Evolutionary conservation across 768 basidiomycete genomes (phyloP).

Genomic region (Tulasnella sp.): DNA sequence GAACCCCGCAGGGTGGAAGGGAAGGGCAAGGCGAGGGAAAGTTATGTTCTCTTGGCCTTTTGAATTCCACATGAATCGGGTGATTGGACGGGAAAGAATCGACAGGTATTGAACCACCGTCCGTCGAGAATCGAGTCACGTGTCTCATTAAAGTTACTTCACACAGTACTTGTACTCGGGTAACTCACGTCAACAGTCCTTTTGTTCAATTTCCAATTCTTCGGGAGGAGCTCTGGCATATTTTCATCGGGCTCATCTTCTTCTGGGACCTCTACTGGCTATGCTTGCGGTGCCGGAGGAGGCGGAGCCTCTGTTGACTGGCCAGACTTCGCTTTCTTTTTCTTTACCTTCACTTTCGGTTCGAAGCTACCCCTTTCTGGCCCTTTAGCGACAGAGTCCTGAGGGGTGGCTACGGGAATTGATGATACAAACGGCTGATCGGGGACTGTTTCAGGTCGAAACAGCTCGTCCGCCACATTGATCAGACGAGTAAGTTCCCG

Average conservation of each 20-base stretch:
- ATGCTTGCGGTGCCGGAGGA: not conserved
- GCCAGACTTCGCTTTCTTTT: not conserved
- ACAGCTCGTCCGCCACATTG: not conserved
- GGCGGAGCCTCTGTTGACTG: not conserved
- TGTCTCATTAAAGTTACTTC: not conserved
- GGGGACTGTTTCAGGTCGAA: not conserved
- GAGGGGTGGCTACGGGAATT: not conserved
- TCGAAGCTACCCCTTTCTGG: not conserved
- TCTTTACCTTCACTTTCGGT: not conserved
- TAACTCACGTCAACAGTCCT: not conserved
- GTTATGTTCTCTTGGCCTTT: too few species aligned
- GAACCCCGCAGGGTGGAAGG: too few species aligned
- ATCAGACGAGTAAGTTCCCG: not conserved
- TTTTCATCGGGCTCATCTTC: not conserved
- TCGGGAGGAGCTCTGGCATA: not conserved
- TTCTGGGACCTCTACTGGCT: not conserved
- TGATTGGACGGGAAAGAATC: too few species aligned
- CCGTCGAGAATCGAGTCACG: too few species aligned
- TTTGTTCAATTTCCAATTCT: not conserved
- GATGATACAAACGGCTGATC: not conserved
- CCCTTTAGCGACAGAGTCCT: not conserved
- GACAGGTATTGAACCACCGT: too few species aligned
- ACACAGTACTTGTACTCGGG: not conserved
- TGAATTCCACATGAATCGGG: too few species aligned
- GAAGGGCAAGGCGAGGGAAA: too few species aligned